A percentile compares a stretch with the other conserved stretches of the same genome.
These are phyloP conservation scores for Saturnispora kantuleensis DNA, from an alignment of 805 yeast genomes.

Conservation along the genomic window DNA sequence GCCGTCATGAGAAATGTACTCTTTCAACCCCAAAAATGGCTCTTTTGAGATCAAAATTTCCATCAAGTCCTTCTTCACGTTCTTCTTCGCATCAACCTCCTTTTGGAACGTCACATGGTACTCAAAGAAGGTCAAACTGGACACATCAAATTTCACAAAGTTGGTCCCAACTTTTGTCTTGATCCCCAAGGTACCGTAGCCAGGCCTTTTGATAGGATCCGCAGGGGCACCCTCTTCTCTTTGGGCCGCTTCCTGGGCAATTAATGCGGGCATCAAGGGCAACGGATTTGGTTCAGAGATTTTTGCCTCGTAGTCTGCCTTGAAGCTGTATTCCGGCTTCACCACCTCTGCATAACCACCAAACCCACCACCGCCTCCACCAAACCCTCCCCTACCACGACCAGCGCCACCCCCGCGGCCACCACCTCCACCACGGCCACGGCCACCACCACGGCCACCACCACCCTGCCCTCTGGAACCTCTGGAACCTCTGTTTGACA, in stretches of 20 bases:
- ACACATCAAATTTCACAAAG: slow-evolving; percentile 13
- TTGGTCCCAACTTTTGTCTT: slow-evolving; percentile 19
- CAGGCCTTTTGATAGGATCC: slow-evolving; percentile 16
- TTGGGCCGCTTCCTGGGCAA: slow-evolving; percentile 6
- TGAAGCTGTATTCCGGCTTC: slow-evolving; percentile 14
- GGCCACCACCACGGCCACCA: slow-evolving; percentile 10
- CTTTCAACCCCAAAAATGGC: slow-evolving; percentile 12
- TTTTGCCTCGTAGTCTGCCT: slow-evolving; percentile 13
- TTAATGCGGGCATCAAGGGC: slow-evolving; percentile 10
- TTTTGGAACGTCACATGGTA: slow-evolving; percentile 19
- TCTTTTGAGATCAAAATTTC: slow-evolving; percentile 15
- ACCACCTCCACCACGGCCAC: slow-evolving; percentile 11
- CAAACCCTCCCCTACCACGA: slow-evolving; percentile 11
- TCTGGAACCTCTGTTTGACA: background rate
- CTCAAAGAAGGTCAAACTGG: slow-evolving; percentile 13
- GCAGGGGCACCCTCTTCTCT: slow-evolving; percentile 13
- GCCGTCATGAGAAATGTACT: slow-evolving; percentile 18
- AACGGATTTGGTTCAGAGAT: slow-evolving; percentile 13
- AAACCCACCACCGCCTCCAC: slow-evolving; percentile 7
- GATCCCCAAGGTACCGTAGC: slow-evolving; percentile 18
- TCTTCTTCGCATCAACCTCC: slow-evolving; percentile 14
- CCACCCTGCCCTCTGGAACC: slow-evolving; percentile 3
- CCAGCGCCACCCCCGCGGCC: slow-evolving; percentile 13
- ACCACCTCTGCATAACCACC: slow-evolving; percentile 13
- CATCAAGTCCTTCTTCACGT: slow-evolving; percentile 15